Evolutionary conservation across 73 alveolate species (phyloP).

Genomic region (Stentor roeselii): DNA sequence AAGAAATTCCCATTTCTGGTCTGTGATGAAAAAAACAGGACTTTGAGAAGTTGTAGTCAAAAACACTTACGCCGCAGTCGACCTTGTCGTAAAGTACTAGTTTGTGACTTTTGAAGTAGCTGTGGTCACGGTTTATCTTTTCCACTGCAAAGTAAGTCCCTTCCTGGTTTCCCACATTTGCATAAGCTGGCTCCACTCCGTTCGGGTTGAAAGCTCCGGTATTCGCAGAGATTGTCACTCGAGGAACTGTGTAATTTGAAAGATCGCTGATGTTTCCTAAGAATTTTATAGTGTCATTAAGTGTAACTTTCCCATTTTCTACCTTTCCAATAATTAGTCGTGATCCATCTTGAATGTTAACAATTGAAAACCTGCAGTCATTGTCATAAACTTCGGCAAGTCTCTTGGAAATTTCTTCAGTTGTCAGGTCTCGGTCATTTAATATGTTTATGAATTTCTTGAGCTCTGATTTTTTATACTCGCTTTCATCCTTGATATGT

Average conservation of each 20-base stretch:
- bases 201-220: not conserved
- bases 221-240: not conserved
- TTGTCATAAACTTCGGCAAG: too few relatives aligned
- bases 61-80: not conserved
- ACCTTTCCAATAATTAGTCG: conserved; percentile 23
- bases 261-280: not conserved
- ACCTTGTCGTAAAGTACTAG: not conserved
- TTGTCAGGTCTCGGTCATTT: too few relatives aligned
- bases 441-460: too few relatives aligned
- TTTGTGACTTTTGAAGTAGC: not conserved
- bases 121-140: not conserved
- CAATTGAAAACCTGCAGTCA: not conserved
- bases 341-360: not conserved
- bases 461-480: too few relatives aligned
- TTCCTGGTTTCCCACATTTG: not conserved
- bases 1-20: conserved; percentile 16
- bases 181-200: not conserved
- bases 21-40: not conserved
- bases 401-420: too few relatives aligned
- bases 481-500: too few relatives aligned
- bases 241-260: not conserved
- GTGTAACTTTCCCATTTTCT: conserved; percentile 18
- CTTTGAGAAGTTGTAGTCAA: not conserved
- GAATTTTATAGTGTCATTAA: not conserved
- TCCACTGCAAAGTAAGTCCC: conserved; percentile 19